A percentile compares a stretch with the other conserved stretches of the same genome.
Conservation (phyloP, 2,329 filamentous ascomycete species). For the Fusarium tanahbumbuense region DNA sequence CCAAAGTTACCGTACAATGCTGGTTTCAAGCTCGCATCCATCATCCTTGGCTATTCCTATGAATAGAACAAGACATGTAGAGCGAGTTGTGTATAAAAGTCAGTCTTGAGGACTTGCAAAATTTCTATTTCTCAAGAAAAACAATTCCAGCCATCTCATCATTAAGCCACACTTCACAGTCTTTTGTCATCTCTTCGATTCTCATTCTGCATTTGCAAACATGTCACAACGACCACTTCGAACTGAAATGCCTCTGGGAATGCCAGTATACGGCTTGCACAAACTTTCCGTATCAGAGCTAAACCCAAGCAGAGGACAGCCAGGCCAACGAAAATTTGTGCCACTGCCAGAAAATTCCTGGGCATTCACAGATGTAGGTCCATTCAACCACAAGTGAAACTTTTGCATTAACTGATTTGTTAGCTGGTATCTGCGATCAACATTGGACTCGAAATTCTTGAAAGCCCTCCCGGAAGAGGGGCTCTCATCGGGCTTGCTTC, state of each 20-base stretch:
- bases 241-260: neutral
- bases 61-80: too few species aligned
- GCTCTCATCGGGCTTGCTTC: neutral
- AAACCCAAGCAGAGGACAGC: neutral
- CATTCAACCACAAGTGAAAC: rapidly evolving
- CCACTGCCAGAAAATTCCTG: neutral
- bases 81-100: neutral
- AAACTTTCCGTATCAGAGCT: neutral
- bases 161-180: neutral
- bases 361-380: neutral
- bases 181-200: neutral
- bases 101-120: too few species aligned
- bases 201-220: neutral
- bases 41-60: neutral
- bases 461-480: neutral
- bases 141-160: neutral
- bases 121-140: neutral
- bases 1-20: neutral
- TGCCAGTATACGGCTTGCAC: neutral
- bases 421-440: neutral
- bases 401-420: too few species aligned
- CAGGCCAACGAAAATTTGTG: neutral
- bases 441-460: neutral
- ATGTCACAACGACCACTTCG: neutral
- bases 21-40: neutral